These are phyloP conservation scores for Aspergillus ellipticus DNA, from an alignment of 495 filamentous ascomycete genomes.

Conservation along the genomic window DNA sequence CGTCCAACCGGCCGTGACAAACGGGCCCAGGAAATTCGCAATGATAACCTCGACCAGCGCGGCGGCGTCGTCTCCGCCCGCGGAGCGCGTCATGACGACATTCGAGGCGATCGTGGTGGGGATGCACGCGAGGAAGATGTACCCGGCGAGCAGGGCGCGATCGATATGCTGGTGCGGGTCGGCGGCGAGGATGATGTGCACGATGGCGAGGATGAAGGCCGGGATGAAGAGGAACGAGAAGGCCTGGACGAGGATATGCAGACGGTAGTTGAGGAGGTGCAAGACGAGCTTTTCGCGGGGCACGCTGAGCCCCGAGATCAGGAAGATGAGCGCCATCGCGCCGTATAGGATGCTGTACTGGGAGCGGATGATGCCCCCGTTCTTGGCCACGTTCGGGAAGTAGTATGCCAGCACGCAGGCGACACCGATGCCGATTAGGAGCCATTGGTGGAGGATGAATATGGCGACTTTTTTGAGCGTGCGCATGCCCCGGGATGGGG, in stretches of 20 bases:
- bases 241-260: conserved; percentile 50
- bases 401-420: conserved; percentile 49
- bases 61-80: conserved; percentile 53
- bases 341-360: conserved; percentile 55
- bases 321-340: conserved; percentile 50
- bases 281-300: conserved; percentile 47
- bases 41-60: conserved; percentile 53
- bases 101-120: conserved; percentile 57
- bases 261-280: conserved; percentile 49
- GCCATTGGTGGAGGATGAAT: conserved; percentile 52
- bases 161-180: conserved; percentile 41
- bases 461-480: conserved; percentile 18
- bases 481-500: neutral
- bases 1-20: conserved; percentile 50
- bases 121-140: conserved; percentile 53
- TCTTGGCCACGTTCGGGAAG: conserved; percentile 51
- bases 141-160: conserved; percentile 49
- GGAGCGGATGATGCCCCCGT: conserved; percentile 49
- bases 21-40: conserved; percentile 51
- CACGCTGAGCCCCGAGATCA: conserved; percentile 52
- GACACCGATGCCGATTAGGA: conserved; percentile 52
- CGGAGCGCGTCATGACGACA: conserved; percentile 54
- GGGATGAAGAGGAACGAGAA: conserved; percentile 52
- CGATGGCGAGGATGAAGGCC: conserved; percentile 39
- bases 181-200: conserved; percentile 45